Base-by-base conservation (phyloP, 352 stramenopile species). In the Phytophthora citricola region DNA sequence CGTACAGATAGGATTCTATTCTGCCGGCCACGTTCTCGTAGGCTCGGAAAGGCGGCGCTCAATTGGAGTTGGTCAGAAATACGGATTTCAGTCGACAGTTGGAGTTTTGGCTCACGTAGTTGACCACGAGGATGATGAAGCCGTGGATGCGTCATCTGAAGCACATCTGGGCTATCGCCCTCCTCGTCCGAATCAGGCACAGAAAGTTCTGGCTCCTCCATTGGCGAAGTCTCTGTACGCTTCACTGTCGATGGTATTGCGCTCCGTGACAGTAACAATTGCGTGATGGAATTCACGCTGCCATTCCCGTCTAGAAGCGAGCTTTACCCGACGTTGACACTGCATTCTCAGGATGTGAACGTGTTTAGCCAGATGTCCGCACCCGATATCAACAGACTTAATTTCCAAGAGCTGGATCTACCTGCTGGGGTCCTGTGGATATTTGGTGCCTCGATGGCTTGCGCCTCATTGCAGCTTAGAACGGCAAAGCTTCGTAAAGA, bases 371-470 rank as follows among this genome's bases (percentile, higher is more conserved):
- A 86, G 26, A 93, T 96, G 65, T 94, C 87, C 43, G 79, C 78
- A 26, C 78, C 87, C 1, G 87, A 94, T 54, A 85, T 94, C 40
- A 75, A 62, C 7, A 47, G 57, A 3, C 69, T 88, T 24, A 71
- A 92, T 62, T 72, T 85, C 45, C 63, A 75, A 10, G 78, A 85
- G 46, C 79, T 92, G 54, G 64, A 83, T 17, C 61, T 92, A 41
- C 50, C 64, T 12, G 27, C 51, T 40, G 63, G 79, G 57, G 65
- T 4, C 50, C 58, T 32, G 46, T 69, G 10, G 80, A 89, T 48
- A 76, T 94, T 45, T 91, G 85, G 68, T 94, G 86, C 74, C 68
- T 94, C 26, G 86, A 94, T 64, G 86, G 84, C 2, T 68, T 91
- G 55, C 58, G 57, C 29, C 50, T 79, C 15, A 46, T 76, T 53